phyloP scores from a whole-genome alignment of 176 grass and related monocot species.

The Raddia distichophylla region DNA sequence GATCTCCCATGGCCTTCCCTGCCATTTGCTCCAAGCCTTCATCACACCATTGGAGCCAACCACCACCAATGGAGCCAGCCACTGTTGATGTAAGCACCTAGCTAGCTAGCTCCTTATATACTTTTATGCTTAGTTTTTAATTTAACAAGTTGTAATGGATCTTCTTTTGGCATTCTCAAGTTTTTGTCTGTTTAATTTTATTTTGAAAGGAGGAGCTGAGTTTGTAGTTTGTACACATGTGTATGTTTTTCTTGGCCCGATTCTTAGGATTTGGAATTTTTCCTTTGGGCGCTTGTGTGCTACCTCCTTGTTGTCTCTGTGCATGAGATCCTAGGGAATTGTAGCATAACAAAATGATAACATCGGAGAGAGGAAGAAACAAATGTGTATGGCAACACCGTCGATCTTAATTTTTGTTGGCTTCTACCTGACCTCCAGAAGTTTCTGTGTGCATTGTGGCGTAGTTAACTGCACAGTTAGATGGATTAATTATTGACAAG shows the following conservation, averaged over 20 bases:
- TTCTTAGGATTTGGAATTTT: slow-evolving; percentile 94
- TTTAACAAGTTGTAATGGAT: neutral
- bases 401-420: slow-evolving; percentile 49
- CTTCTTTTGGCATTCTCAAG: neutral
- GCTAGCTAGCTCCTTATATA: too few relatives aligned
- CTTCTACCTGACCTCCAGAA: slow-evolving; percentile 29
- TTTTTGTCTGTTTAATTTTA: neutral
- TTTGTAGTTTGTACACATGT: slow-evolving; percentile 11
- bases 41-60: slow-evolving; percentile 31
- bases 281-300: slow-evolving; percentile 60
- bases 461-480: neutral
- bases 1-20: slow-evolving; percentile 47
- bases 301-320: slow-evolving; percentile 59
- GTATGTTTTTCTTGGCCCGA: slow-evolving; percentile 30
- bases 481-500: neutral
- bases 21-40: slow-evolving; percentile 36
- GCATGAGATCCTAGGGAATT: slow-evolving; percentile 65
- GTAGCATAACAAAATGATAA: slow-evolving; percentile 68
- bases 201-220: slow-evolving; percentile 3
- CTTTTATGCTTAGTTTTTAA: neutral
- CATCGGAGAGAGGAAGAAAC: neutral
- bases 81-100: slow-evolving; percentile 39
- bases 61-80: slow-evolving; percentile 50
- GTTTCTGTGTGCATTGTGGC: slow-evolving; percentile 9
- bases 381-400: slow-evolving; percentile 32